Conservation (phyloP, 2,329 filamentous ascomycete species). For the Pochonia chlamydosporia region DNA sequence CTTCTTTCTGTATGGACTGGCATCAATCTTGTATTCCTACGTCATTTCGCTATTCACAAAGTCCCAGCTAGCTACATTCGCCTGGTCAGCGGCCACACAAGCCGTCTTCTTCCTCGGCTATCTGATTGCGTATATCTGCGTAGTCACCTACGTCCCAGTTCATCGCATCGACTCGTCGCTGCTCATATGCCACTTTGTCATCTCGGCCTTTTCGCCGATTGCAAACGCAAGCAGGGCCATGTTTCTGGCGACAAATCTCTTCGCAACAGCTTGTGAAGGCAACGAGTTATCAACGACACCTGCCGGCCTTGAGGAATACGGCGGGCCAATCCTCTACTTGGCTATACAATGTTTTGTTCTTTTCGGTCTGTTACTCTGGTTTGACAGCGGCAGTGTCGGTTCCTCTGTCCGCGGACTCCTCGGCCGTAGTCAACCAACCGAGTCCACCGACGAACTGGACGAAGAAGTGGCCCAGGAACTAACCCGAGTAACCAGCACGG, state of each 20-base stretch:
- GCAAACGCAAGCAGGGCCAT: conserved; percentile 69
- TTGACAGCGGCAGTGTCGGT: conserved; percentile 68
- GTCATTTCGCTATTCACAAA: conserved; percentile 73
- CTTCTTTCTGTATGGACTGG: conserved; percentile 74
- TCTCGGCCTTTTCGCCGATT: conserved; percentile 69
- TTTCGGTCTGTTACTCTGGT: conserved; percentile 69
- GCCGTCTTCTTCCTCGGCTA: conserved; percentile 67
- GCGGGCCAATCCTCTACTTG: conserved; percentile 79
- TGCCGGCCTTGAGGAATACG: conserved; percentile 66
- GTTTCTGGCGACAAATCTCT: conserved; percentile 75
- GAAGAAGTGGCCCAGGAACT: conserved; percentile 62
- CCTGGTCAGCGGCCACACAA: conserved; percentile 72
- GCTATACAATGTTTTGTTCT: conserved; percentile 66
- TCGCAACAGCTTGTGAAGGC: conserved; percentile 70
- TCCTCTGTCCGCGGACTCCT: conserved; percentile 41
- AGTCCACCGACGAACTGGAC: conserved; percentile 34
- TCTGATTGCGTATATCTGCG: conserved; percentile 63
- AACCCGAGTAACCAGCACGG: conserved; percentile 45
- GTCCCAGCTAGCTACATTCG: conserved; percentile 79
- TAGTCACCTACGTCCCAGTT: conserved; percentile 69
- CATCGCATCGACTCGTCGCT: conserved; percentile 63
- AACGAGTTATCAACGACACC: conserved; percentile 61
- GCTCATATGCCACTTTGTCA: conserved; percentile 66
- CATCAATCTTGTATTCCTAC: conserved; percentile 72
- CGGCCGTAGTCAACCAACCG: conserved; percentile 20